Conservation (phyloP, 1,284 basidiomycete genomes). For the Tausonia pullulans region DNA sequence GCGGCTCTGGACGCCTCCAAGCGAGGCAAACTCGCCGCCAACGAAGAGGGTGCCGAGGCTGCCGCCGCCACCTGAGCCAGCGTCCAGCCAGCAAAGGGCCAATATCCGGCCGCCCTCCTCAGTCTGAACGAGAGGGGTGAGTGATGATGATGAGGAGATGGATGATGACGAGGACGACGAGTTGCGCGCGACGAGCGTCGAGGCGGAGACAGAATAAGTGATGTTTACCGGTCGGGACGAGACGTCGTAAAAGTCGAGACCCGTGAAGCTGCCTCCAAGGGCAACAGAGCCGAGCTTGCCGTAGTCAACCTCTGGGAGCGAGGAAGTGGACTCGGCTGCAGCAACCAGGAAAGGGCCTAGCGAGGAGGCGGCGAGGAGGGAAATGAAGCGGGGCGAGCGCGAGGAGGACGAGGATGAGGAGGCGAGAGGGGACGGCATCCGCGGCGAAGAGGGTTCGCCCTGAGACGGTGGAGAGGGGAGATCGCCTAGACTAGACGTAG, state of each 20-base stretch:
- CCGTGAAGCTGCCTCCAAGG: conserved; percentile 72
- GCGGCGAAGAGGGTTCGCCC: too few species aligned
- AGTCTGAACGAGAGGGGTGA: conserved; percentile 19
- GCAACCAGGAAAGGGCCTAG: neutral
- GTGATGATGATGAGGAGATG: neutral
- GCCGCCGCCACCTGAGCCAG: conserved; percentile 15
- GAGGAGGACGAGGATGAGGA: neutral
- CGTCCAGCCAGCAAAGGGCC: conserved; percentile 25
- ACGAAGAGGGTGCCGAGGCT: conserved; percentile 21
- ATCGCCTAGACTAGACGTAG: too few species aligned
- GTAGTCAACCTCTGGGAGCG: conserved; percentile 73
- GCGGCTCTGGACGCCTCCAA: conserved; percentile 21
- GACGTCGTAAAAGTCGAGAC: conserved; percentile 59
- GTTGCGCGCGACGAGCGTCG: conserved; percentile 3
- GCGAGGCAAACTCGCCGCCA: conserved; percentile 29
- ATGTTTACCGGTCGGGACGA: conserved; percentile 21
- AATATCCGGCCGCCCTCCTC: conserved; percentile 29
- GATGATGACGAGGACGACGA: neutral
- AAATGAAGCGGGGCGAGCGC: neutral
- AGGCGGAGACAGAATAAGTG: conserved; percentile 19
- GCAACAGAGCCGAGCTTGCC: conserved; percentile 80
- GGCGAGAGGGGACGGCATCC: neutral
- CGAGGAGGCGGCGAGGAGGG: neutral
- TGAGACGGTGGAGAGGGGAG: too few species aligned
- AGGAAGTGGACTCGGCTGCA: conserved; percentile 30